Evolutionary conservation across 2,329 filamentous ascomycete species (phyloP).

Genomic region (Colletotrichum sp.): DNA sequence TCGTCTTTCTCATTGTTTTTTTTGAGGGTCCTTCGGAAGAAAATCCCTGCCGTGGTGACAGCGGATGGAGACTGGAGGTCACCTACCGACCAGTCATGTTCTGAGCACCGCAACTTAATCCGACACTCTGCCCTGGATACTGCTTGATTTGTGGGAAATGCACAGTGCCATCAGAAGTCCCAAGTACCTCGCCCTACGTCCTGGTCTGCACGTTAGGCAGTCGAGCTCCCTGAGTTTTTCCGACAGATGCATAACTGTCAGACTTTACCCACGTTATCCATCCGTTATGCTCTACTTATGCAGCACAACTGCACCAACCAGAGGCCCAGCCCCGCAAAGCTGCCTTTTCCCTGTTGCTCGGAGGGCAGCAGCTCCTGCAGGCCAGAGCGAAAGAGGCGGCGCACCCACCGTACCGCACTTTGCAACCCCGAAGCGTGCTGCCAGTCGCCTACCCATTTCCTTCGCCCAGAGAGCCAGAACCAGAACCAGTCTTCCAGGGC

Average conservation of each 20-base stretch:
- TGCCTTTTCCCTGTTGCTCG: constrained; percentile 1
- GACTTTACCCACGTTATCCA: not conserved
- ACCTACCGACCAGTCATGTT: not conserved
- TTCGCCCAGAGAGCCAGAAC: constrained; percentile 16
- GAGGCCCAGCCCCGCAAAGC: constrained; percentile 8
- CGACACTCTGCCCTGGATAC: not conserved
- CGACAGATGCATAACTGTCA: not conserved
- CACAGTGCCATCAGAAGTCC: not conserved
- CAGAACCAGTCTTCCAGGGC: not conserved
- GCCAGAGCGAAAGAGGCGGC: constrained; percentile 13
- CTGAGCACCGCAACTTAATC: not conserved
- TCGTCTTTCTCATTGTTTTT: not conserved
- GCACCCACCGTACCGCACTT: constrained; percentile 15
- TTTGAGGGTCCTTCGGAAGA: not conserved
- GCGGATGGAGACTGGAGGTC: not conserved
- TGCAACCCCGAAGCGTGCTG: constrained; percentile 17
- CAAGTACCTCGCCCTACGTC: not conserved
- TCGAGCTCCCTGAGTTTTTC: not conserved
- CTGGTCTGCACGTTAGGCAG: not conserved
- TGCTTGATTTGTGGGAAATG: not conserved
- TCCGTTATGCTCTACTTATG: not conserved
- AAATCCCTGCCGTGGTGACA: not conserved
- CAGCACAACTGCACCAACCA: not conserved
- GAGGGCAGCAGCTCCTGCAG: constrained; percentile 13
- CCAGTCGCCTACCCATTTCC: constrained; percentile 13